A percentile compares a stretch with the other conserved stretches of the same genome.
phyloP scores from a whole-genome alignment of 352 stramenopile genomes.

The Phytophthora chlamydospora region DNA sequence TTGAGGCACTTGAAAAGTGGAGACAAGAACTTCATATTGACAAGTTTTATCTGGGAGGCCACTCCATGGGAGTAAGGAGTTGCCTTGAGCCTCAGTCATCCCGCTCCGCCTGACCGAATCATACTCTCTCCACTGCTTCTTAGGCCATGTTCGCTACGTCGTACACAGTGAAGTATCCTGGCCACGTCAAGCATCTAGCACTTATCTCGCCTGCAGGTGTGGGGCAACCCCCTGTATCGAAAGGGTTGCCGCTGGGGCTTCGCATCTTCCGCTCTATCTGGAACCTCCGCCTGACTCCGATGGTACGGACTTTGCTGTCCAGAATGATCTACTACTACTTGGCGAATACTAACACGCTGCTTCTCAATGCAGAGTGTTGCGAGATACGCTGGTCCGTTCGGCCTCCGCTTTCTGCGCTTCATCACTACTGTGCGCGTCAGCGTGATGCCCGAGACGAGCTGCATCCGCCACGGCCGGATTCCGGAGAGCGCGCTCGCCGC shows the following conservation, averaged over 20 bases:
- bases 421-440: constrained; percentile 52
- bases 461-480: constrained; percentile 53
- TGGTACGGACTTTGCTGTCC: constrained; percentile 34
- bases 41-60: constrained; percentile 63
- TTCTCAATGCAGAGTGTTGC: constrained; percentile 43
- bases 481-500: constrained; percentile 44
- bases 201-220: constrained; percentile 72
- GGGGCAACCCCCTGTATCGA: constrained; percentile 38
- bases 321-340: neutral
- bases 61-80: constrained; percentile 64
- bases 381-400: constrained; percentile 60
- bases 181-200: constrained; percentile 55
- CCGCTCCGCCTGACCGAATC: constrained; percentile 5
- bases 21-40: constrained; percentile 60
- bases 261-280: constrained; percentile 57
- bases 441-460: constrained; percentile 68
- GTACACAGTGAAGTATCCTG: constrained; percentile 54
- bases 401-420: constrained; percentile 51
- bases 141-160: constrained; percentile 69
- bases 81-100: neutral
- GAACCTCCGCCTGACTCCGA: constrained; percentile 57
- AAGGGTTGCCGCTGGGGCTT: constrained; percentile 40
- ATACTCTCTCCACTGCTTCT: neutral
- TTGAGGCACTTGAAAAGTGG: constrained; percentile 67
- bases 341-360: neutral